Conservation (phyloP, 1,284 basidiomycete genomes). For the Lignosus rhinocerotis region DNA sequence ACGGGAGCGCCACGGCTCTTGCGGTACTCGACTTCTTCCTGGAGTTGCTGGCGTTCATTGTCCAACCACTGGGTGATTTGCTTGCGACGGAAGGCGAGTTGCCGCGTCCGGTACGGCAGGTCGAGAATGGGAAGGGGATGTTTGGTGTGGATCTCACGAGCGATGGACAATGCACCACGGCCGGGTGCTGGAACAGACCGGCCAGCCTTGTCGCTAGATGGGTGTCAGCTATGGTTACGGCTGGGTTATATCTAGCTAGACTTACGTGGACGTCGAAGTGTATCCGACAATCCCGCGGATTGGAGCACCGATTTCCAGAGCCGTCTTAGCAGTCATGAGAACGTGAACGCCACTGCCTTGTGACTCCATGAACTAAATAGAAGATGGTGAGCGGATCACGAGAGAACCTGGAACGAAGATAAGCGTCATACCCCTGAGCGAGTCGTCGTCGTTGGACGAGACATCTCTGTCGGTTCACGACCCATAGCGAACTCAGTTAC, state of each 20-base stretch:
- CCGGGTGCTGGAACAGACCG: slow-evolving; percentile 94
- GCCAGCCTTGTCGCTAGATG: slow-evolving; percentile 85
- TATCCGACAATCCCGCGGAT: slow-evolving; percentile 94
- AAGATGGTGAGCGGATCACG: slow-evolving; percentile 13
- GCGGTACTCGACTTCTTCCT: slow-evolving; percentile 70
- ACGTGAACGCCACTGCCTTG: slow-evolving; percentile 97
- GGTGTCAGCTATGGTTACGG: slow-evolving; percentile 10
- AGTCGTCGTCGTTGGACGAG: slow-evolving; percentile 94
- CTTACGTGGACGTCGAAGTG: slow-evolving; percentile 94
- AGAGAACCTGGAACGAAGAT: background rate
- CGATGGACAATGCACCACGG: slow-evolving; percentile 84
- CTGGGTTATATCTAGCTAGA: background rate
- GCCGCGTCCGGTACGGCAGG: slow-evolving; percentile 85
- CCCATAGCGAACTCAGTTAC: slow-evolving; percentile 98
- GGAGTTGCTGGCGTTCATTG: slow-evolving; percentile 84
- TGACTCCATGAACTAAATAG: slow-evolving; percentile 87
- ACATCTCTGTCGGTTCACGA: slow-evolving; percentile 98
- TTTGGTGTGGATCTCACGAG: slow-evolving; percentile 77
- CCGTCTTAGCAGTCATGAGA: slow-evolving; percentile 95
- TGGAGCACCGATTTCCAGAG: slow-evolving; percentile 90
- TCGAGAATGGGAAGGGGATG: slow-evolving; percentile 79
- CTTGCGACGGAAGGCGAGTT: slow-evolving; percentile 89
- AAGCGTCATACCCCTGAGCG: slow-evolving; percentile 74
- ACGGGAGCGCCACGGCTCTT: slow-evolving; percentile 55
- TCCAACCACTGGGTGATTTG: slow-evolving; percentile 94